Evolutionary conservation across 2,329 filamentous ascomycete species (phyloP).

Genomic region (Ceratocystis papillata): DNA sequence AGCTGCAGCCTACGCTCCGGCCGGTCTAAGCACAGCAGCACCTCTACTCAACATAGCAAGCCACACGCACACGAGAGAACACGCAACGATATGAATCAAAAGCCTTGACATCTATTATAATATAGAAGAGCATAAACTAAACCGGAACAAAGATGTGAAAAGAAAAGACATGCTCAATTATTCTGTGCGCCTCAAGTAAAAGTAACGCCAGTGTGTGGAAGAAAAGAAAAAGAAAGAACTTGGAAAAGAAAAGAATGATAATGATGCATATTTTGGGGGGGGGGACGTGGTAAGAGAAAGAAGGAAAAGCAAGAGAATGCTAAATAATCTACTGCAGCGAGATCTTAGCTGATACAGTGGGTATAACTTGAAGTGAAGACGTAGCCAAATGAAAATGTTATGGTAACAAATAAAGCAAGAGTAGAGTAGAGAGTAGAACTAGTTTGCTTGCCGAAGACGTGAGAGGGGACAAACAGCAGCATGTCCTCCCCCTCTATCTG

Average conservation of each 20-base stretch:
- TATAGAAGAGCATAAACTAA: background rate
- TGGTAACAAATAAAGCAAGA: conserved; percentile 7
- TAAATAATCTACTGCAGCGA: conserved; percentile 9
- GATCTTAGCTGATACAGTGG: conserved; percentile 11
- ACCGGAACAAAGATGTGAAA: background rate
- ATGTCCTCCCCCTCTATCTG: background rate
- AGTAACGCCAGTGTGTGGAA: conserved; percentile 2
- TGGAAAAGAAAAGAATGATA: conserved; percentile 1
- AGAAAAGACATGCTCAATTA: conserved; percentile 19
- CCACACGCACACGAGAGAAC: background rate
- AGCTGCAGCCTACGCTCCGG: too few relatives aligned
- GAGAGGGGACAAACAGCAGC: background rate
- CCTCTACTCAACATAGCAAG: background rate
- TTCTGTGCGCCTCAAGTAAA: background rate
- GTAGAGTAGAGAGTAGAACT: background rate
- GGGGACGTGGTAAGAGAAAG: background rate
- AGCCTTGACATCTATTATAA: conserved; percentile 13
- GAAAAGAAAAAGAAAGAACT: background rate
- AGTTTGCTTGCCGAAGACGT: background rate
- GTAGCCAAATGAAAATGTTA: background rate
- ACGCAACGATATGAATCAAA: background rate
- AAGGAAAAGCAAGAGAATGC: background rate
- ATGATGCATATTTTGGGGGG: background rate
- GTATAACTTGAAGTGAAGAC: conserved; percentile 11
- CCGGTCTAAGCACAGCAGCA: too few relatives aligned